These are phyloP conservation scores for Blastobotrys illinoisensis DNA, from an alignment of 1,139 yeast species.

Conservation along the genomic window DNA sequence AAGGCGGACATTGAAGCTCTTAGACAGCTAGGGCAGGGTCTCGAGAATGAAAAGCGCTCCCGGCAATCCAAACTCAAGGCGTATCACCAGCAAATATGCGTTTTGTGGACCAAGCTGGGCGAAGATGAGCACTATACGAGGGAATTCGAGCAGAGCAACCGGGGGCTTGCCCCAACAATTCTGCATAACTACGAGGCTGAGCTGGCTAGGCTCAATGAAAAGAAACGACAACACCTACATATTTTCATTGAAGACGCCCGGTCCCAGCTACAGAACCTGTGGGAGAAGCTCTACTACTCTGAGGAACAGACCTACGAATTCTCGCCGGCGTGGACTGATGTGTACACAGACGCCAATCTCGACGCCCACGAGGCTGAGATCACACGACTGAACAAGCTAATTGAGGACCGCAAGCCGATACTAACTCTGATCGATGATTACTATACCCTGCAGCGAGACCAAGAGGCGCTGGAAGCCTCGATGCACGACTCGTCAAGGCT, in stretches of 20 bases:
- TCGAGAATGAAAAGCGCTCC: constrained; percentile 29
- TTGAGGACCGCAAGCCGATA: constrained; percentile 50
- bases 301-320: constrained; percentile 40
- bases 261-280: constrained; percentile 49
- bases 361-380: constrained; percentile 62
- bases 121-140: constrained; percentile 16
- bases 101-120: constrained; percentile 29
- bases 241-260: constrained; percentile 62
- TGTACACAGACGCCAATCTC: constrained; percentile 49
- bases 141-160: constrained; percentile 26
- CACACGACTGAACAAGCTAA: constrained; percentile 44
- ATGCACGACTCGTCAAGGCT: constrained; percentile 78
- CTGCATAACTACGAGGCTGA: constrained; percentile 45
- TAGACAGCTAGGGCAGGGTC: constrained; percentile 26
- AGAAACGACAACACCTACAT: constrained; percentile 60
- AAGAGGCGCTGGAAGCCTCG: constrained; percentile 57
- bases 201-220: constrained; percentile 49
- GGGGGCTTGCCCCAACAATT: constrained; percentile 32
- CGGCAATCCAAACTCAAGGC: constrained; percentile 13
- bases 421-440: constrained; percentile 51
- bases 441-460: constrained; percentile 53
- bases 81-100: constrained; percentile 15
- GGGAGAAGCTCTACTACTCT: constrained; percentile 60
- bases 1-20: constrained; percentile 24
- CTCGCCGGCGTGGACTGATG: constrained; percentile 35